Evolutionary conservation across 1,284 basidiomycete genomes (phyloP), one percentile per base, ranked within the genome.

Genomic region (Chalciporus sp.): DNA sequence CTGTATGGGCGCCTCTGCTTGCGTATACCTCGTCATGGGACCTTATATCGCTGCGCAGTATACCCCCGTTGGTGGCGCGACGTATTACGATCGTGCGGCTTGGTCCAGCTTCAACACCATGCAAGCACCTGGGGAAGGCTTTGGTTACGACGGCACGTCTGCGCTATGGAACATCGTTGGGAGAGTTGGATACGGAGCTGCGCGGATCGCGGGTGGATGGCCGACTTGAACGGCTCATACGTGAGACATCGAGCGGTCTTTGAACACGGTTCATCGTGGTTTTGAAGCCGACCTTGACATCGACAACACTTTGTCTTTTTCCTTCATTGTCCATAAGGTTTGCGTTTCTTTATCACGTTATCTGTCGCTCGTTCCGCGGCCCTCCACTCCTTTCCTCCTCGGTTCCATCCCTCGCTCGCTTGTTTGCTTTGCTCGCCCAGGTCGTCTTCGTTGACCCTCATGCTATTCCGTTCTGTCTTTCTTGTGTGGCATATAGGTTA

Each of bases 21-120:
- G 80, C 48, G 77, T 84, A 57, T 74, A 83, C 56, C 73, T 85
- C 47, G 76, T 78, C 40, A 73, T 83, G 59, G 77, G 78, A 2
- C 84, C 84, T 29, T 80, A 83, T 51, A 74, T 85, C 60, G 76
- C 77, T n/a, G 80, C 80, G 7, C 80, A 81, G 54, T 81, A 85
- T 53, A 70, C 61, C 19, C 64, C 73, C 35, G 73, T 84, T 2
- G 85, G 85, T 0, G 87, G 88, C n/a, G 76, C 85, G 40, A 86
- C 84, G 14, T 84, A 84, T 59, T 86, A 88, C 61, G 89, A 92
- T 63, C 83, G 89, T n/a, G 77, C 80, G 9, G 86, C 86, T 26
- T 92, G 90, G 89, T 76, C 77, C 50, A 84, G 83, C 66, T 90
- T 89, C 73, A 92, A 92, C 63, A 74, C 79, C 9, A 79, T 91